Percentiles rank a stretch among this genome's conserved stretches.
Evolutionary conservation across 2,329 filamentous ascomycete species (phyloP).

Genomic region (Tolypocladium nubicola): DNA sequence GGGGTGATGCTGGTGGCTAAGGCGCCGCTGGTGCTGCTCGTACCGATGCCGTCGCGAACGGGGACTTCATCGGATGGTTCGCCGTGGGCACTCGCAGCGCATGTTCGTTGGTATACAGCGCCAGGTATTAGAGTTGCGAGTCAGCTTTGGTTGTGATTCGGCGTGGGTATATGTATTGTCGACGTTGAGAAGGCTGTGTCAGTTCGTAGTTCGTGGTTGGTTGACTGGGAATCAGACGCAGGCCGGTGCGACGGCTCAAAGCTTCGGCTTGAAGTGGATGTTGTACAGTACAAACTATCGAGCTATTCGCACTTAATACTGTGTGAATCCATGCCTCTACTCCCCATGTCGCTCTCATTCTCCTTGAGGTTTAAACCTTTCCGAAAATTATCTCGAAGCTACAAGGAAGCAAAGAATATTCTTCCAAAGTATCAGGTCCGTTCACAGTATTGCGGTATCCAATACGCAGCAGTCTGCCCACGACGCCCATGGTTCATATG

Average conservation of each 20-base stretch:
- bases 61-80: slow-evolving; percentile 19
- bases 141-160: background rate
- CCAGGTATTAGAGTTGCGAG: background rate
- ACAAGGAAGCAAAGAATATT: no score
- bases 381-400: background rate
- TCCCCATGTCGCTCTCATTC: no score
- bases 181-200: background rate
- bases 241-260: background rate
- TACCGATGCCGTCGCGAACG: slow-evolving; percentile 15
- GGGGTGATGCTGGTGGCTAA: background rate
- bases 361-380: no score
- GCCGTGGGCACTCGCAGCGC: slow-evolving; percentile 14
- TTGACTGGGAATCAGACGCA: background rate
- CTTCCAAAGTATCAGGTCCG: background rate
- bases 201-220: background rate
- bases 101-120: slow-evolving; percentile 10
- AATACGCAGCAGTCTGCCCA: background rate
- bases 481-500: background rate
- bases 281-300: background rate
- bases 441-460: background rate
- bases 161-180: background rate
- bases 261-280: background rate
- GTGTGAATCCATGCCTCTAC: background rate
- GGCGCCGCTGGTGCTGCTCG: slow-evolving; percentile 7
- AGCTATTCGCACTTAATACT: background rate